Percentiles rank a stretch among this genome's conserved stretches.
These are phyloP conservation scores for Aspergillus saccharolyticus DNA, from an alignment of 495 filamentous ascomycete genomes.

Conservation along the genomic window DNA sequence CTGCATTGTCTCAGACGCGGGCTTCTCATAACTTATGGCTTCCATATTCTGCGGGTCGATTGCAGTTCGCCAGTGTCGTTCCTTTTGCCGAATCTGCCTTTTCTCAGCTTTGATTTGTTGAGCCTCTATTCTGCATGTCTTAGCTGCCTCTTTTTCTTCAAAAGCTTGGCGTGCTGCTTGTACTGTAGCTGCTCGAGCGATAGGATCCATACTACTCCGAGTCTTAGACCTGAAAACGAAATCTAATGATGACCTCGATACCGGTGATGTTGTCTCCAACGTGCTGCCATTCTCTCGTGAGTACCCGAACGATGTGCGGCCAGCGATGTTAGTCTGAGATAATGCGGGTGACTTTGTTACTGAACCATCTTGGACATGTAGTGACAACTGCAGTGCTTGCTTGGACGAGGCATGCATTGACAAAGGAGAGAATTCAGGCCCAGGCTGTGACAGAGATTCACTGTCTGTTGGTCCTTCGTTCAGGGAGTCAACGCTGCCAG, in stretches of 20 bases:
- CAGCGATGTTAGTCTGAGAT: constrained; percentile 51
- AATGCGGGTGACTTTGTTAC: constrained; percentile 40
- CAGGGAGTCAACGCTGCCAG: constrained; percentile 41
- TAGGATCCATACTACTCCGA: constrained; percentile 43
- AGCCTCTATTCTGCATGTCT: constrained; percentile 50
- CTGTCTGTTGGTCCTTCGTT: constrained; percentile 29
- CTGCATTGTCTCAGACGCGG: constrained; percentile 4
- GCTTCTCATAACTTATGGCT: constrained; percentile 7
- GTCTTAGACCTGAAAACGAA: constrained; percentile 49
- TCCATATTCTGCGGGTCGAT: constrained; percentile 19
- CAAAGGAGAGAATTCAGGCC: constrained; percentile 24
- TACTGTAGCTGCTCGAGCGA: constrained; percentile 49
- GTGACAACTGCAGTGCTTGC: constrained; percentile 34
- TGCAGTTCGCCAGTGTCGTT: constrained; percentile 24
- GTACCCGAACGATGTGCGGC: constrained; percentile 47
- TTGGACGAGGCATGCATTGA: constrained; percentile 27
- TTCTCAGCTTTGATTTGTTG: constrained; percentile 49
- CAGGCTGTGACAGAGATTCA: constrained; percentile 20
- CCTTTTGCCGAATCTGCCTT: constrained; percentile 33
- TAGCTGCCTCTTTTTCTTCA: constrained; percentile 55
- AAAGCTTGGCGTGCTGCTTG: constrained; percentile 53
- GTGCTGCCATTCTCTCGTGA: constrained; percentile 41
- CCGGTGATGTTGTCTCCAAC: constrained; percentile 43
- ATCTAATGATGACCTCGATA: constrained; percentile 53
- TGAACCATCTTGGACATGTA: constrained; percentile 47